Base-by-base conservation (phyloP, 352 stramenopile genomes). In the Phytopythium mirpurense region DNA sequence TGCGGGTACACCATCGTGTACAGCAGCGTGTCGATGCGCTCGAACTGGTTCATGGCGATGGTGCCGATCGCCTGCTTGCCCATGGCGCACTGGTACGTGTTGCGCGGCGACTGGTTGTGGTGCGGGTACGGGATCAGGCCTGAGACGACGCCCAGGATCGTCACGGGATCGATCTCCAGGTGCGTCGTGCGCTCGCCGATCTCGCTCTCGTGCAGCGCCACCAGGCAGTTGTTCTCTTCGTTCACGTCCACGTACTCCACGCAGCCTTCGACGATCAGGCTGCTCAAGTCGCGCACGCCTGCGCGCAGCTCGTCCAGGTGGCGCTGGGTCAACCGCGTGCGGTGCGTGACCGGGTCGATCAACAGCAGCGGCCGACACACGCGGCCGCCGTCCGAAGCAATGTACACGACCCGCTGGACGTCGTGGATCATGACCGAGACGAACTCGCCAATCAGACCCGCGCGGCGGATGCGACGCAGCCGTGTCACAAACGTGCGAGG, bases 1-100 rank as follows among this genome's bases (percentile, higher is more conserved):
- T 99, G 96, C 35, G 98, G 97, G 68, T 99, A 99, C 32, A 99
- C 89, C 78, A 99, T 94, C 23, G 96, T 97, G 73, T 99, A 99
- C 43, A 99, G 82, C 41, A 99, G 70, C 23, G 95, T 98, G 74
- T 99, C 98, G 62, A 99, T 98, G 51, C 97, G 83, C 69, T 98
- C 93, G 71, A 99, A 98, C 85, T 99, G 95, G 77, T 99, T 99
- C 72, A 99, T 97, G 10, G 82, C 93, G 46, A 99, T 97, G 26
- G 95, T 98, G 48, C 98, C 98, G 62, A 99, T 99, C n/a, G 98
- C 97, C 70, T 98, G 92, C 78, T 99, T 99, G 48, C 97, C 97
- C 98, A 99, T 99, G 35, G 97, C 97, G 60, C 96, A 99, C 75
- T 99, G 98, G 70, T 99, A 99, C 5, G 97, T 99, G 70, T 99